Conservation (phyloP, 495 filamentous ascomycete genomes). For the Hyphodiscus hymeniophilus region DNA sequence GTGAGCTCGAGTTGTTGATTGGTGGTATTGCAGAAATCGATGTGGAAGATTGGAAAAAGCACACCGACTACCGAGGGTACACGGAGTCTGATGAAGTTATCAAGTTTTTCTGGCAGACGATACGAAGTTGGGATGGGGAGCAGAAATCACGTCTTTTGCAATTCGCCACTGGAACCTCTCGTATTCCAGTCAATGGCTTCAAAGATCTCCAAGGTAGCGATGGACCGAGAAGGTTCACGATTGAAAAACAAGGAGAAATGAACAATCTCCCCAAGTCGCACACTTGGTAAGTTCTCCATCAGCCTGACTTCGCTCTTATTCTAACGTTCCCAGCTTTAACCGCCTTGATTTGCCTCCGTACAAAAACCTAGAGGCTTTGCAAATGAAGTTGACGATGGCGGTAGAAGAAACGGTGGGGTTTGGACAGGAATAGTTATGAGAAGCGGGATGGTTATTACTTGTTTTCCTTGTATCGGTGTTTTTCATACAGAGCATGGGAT, state of each 20-base stretch:
- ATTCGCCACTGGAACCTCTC: slow-evolving; percentile 94
- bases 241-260: slow-evolving; percentile 92
- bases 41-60: slow-evolving; percentile 99
- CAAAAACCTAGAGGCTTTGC: slow-evolving; percentile 74
- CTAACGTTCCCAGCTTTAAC: slow-evolving; percentile 70
- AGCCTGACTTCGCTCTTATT: neutral
- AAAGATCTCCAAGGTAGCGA: slow-evolving; percentile 98
- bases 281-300: slow-evolving; percentile 68
- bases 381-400: slow-evolving; percentile 85
- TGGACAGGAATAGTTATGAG: slow-evolving; percentile 87
- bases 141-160: slow-evolving; percentile 95
- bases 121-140: slow-evolving; percentile 94
- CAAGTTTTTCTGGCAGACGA: slow-evolving; percentile 95
- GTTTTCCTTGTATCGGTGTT: slow-evolving; percentile 12
- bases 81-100: slow-evolving; percentile 96
- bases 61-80: slow-evolving; percentile 99
- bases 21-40: slow-evolving; percentile 99
- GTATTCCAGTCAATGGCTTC: slow-evolving; percentile 99
- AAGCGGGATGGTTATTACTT: too few species aligned
- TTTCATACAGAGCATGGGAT: slow-evolving; percentile 5
- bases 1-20: slow-evolving; percentile 92
- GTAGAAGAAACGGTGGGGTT: slow-evolving; percentile 99
- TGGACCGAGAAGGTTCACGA: slow-evolving; percentile 90
- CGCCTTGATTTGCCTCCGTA: slow-evolving; percentile 94
- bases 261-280: slow-evolving; percentile 90